Conservation (phyloP, 2,329 filamentous ascomycete genomes). For the Nemania sp. region DNA sequence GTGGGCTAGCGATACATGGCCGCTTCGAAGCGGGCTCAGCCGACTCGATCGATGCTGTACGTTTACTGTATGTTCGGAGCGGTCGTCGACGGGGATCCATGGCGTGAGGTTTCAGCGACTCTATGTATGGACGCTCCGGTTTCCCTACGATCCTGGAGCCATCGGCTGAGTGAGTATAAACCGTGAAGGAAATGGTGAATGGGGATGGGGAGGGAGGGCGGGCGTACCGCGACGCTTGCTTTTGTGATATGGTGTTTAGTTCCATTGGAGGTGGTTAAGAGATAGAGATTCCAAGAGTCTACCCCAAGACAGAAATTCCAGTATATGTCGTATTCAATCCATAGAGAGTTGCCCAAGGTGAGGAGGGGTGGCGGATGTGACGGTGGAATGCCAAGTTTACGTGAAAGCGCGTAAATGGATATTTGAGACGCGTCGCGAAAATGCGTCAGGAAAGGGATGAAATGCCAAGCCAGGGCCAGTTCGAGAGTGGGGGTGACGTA, state of each 20-base stretch:
- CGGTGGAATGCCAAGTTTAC: constrained; percentile 15
- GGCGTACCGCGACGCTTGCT: constrained; percentile 24
- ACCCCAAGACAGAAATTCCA: neutral
- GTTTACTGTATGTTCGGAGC: constrained; percentile 46
- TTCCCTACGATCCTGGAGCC: constrained; percentile 25
- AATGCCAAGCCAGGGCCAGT: neutral
- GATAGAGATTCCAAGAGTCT: neutral
- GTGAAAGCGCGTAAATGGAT: constrained; percentile 24
- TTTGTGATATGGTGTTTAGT: constrained; percentile 1
- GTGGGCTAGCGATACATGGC: constrained; percentile 24
- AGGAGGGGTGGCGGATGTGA: no score
- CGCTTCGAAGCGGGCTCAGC: constrained; percentile 35
- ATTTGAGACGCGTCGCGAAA: constrained; percentile 30
- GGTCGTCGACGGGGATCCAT: constrained; percentile 36
- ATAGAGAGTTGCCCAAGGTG: no score
- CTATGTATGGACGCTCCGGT: constrained; percentile 30
- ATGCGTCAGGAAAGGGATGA: neutral
- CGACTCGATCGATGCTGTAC: constrained; percentile 32
- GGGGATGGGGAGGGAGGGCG: neutral
- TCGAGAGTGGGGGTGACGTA: constrained; percentile 29
- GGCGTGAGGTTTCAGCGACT: constrained; percentile 15
- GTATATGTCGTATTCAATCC: neutral
- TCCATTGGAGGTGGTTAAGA: constrained; percentile 19
- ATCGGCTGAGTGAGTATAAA: neutral
- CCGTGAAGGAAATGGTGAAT: no score